phyloP scores from a whole-genome alignment of 2,329 filamentous ascomycete species.

The Hymenoscyphus repandus region DNA sequence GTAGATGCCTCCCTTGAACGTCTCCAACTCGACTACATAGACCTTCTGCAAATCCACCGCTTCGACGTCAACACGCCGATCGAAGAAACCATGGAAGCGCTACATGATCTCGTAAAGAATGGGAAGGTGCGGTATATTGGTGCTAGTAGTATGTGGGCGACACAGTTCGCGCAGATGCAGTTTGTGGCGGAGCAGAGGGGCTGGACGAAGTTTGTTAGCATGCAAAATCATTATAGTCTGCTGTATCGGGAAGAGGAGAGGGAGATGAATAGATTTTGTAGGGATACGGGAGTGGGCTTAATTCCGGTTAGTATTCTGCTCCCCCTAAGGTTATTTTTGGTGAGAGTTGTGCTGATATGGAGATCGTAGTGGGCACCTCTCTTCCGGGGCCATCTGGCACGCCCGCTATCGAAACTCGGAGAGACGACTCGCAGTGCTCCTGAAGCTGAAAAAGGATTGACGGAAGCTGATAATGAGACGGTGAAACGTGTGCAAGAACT shows the following conservation, averaged over 20 bases:
- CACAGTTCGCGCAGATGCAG: constrained; percentile 46
- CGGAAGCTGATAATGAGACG: constrained; percentile 45
- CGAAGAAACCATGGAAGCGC: constrained; percentile 57
- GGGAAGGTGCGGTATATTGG: constrained; percentile 55
- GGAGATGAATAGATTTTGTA: constrained; percentile 40
- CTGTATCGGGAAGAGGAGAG: constrained; percentile 53
- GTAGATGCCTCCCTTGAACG: constrained; percentile 54
- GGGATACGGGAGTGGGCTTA: constrained; percentile 38
- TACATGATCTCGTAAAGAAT: constrained; percentile 53
- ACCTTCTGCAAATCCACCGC: constrained; percentile 56
- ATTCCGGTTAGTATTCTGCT: constrained; percentile 27
- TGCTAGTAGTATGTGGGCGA: constrained; percentile 43
- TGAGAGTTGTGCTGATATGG: neutral
- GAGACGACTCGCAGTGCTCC: constrained; percentile 1
- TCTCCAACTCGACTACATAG: constrained; percentile 52
- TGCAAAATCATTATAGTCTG: constrained; percentile 52
- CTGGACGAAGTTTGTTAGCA: constrained; percentile 52
- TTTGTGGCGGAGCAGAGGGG: constrained; percentile 45
- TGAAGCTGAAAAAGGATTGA: constrained; percentile 32
- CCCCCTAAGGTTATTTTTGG: neutral
- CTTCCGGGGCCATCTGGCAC: constrained; percentile 31
- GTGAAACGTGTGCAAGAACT: constrained; percentile 50
- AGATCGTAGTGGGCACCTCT: constrained; percentile 31
- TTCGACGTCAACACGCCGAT: constrained; percentile 45
- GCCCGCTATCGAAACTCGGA: constrained; percentile 16